Percentiles rank a stretch among this genome's conserved stretches.
Conservation (phyloP, 306 rosid species). For the Vachellia pachyceras region DNA sequence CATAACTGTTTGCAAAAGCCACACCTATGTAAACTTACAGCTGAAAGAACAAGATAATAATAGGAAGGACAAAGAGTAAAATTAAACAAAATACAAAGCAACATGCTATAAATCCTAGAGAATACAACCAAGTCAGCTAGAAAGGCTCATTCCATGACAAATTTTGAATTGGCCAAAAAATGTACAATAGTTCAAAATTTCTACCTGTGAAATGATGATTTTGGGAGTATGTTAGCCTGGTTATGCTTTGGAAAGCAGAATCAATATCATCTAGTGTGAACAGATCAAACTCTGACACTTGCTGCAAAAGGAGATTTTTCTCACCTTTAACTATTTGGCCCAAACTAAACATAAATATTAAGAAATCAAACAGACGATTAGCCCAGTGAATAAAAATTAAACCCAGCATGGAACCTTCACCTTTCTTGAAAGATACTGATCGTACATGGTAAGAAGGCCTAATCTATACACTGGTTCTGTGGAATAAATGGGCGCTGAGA, state of each 20-base stretch:
- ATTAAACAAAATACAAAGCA: slow-evolving; percentile 8
- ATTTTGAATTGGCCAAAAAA: neutral
- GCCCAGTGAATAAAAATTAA: neutral
- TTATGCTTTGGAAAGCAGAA: slow-evolving; percentile 81
- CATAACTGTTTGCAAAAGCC: neutral
- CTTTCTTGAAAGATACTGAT: slow-evolving; percentile 86
- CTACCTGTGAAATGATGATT: slow-evolving; percentile 90
- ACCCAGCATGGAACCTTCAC: slow-evolving; percentile 43
- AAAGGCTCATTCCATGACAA: neutral
- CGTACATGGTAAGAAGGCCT: slow-evolving; percentile 97
- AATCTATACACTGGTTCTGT: slow-evolving; percentile 90
- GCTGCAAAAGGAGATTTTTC: slow-evolving; percentile 60
- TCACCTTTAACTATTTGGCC: slow-evolving; percentile 35
- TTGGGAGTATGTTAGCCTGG: slow-evolving; percentile 92
- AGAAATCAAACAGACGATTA: slow-evolving; percentile 9
- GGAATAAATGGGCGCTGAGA: slow-evolving; percentile 76
- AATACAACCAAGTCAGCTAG: neutral
- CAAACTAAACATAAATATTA: slow-evolving; percentile 1
- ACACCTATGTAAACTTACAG: neutral
- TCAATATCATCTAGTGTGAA: slow-evolving; percentile 93
- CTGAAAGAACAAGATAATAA: neutral
- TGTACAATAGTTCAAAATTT: neutral
- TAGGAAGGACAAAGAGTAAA: neutral
- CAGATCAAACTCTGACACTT: slow-evolving; percentile 88
- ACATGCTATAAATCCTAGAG: slow-evolving; percentile 8